These are phyloP conservation scores for Podaxis sp. DNA, from an alignment of 768 basidiomycete genomes.

Conservation along the genomic window DNA sequence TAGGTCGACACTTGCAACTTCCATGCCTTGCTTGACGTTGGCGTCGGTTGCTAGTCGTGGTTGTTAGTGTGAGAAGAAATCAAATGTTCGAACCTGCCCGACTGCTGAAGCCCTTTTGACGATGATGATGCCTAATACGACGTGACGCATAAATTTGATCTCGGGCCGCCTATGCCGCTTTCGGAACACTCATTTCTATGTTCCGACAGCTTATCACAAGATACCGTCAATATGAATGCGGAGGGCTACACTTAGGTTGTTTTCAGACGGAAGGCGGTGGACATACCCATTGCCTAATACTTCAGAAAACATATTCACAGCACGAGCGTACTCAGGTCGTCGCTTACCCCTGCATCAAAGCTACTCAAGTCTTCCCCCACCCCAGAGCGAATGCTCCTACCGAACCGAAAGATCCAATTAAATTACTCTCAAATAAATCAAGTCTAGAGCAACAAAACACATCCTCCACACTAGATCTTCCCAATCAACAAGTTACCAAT, in stretches of 20 bases:
- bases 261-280: too few species aligned
- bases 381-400: too few species aligned
- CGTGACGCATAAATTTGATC: not conserved
- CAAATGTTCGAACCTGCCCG: not conserved
- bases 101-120: not conserved
- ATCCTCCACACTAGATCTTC: slow-evolving; percentile 64
- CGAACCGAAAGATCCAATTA: not conserved
- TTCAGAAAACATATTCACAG: too few species aligned
- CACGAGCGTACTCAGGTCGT: too few species aligned
- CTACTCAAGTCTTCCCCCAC: not conserved
- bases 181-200: too few species aligned
- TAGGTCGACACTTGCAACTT: slow-evolving; percentile 16
- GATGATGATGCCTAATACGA: not conserved
- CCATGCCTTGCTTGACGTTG: not conserved
- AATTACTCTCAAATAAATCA: not conserved
- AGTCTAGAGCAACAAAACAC: not conserved
- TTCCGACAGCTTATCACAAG: too few species aligned
- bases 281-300: too few species aligned
- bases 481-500: slow-evolving; percentile 76
- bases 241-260: too few species aligned
- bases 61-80: not conserved
- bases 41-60: not conserved
- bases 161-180: too few species aligned
- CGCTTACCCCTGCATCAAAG: too few species aligned
- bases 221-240: too few species aligned